A percentile compares a stretch with the other conserved stretches of the same genome.
phyloP scores from a whole-genome alignment of 192 early-diverging fungal species.

The Coemansia sp. region DNA sequence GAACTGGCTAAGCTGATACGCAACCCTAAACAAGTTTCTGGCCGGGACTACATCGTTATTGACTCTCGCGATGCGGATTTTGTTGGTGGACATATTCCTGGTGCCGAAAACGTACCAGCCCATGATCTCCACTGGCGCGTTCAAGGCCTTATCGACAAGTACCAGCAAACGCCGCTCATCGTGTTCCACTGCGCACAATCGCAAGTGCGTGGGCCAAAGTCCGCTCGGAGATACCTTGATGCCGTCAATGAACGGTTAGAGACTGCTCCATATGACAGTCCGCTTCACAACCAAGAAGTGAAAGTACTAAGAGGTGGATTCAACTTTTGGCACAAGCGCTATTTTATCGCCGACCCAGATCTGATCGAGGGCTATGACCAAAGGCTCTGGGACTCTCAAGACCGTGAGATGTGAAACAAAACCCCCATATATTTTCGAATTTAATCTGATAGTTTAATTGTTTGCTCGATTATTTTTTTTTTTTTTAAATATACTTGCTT shows the following conservation, averaged over 20 bases:
- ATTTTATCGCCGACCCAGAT: slow-evolving; percentile 56
- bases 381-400: slow-evolving; percentile 49
- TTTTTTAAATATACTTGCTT: not conserved
- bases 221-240: slow-evolving; percentile 66
- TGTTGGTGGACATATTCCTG: slow-evolving; percentile 78
- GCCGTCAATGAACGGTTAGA: slow-evolving; percentile 30
- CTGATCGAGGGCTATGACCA: slow-evolving; percentile 65
- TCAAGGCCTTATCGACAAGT: slow-evolving; percentile 54
- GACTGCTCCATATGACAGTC: slow-evolving; percentile 5
- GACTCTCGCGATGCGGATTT: slow-evolving; percentile 71
- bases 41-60: slow-evolving; percentile 72
- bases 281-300: slow-evolving; percentile 51
- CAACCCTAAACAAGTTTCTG: slow-evolving; percentile 60
- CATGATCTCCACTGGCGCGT: slow-evolving; percentile 59
- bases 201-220: slow-evolving; percentile 80
- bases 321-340: slow-evolving; percentile 62
- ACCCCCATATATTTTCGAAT: not conserved
- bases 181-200: slow-evolving; percentile 90
- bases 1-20: slow-evolving; percentile 61
- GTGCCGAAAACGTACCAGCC: slow-evolving; percentile 75
- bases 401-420: not conserved
- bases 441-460: not conserved
- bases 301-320: slow-evolving; percentile 70
- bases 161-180: slow-evolving; percentile 63
- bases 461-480: not conserved